Evolutionary conservation across 2,329 filamentous ascomycete genomes (phyloP), one percentile per base, ranked within the genome.

Genomic region (Fusarium sp.): DNA sequence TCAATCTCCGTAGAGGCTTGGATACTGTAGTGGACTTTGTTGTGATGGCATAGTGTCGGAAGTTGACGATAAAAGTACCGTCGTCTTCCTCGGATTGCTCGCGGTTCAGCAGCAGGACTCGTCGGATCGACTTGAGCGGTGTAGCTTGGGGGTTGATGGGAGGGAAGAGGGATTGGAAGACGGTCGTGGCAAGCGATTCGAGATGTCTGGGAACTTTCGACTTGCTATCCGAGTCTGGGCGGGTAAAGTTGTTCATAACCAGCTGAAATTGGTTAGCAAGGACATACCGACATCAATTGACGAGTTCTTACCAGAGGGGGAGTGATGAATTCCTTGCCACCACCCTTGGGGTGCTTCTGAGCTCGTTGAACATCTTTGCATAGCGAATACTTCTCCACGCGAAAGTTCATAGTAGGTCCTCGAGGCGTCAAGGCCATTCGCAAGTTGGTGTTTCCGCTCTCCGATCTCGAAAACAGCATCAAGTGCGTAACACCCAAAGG

Each of bases 231-330:
- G 86, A 76, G 31, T 82, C 84, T 28, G 91, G 86, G 6, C 90
- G 91, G 38, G 88, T 88, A 80, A 99, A 97, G 80, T 97, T 98
- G 83, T 99, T 99, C 96, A 99, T 98, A 71, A 99, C 96, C 43
- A 99, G 87, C 88, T 91, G 65, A 5, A 50, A 29, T 31, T 15
- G 55, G 70, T 81, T 75, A 81, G 73, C 63, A 20, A 46, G 46
- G 31, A 26, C 20, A 28, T 47, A 16, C 8, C 18, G 20, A 53
- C 12, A 13, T 10, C 29, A 18, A 42, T 35, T 60, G 38, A 39
- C 3, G 10, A 44, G 11, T 41, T 70, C 83, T 68, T 87, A 92
- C 90, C 81, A 98, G 82, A 66, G 96, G 96, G 9, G 96, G 90
- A 42, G 90, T 93, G 59, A 92, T 85, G 75, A 93, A 97, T 78